A percentile compares a stretch with the other conserved stretches of the same genome.
phyloP scores from a whole-genome alignment of 176 grass and related monocot genomes.

The Musa beccarii region DNA sequence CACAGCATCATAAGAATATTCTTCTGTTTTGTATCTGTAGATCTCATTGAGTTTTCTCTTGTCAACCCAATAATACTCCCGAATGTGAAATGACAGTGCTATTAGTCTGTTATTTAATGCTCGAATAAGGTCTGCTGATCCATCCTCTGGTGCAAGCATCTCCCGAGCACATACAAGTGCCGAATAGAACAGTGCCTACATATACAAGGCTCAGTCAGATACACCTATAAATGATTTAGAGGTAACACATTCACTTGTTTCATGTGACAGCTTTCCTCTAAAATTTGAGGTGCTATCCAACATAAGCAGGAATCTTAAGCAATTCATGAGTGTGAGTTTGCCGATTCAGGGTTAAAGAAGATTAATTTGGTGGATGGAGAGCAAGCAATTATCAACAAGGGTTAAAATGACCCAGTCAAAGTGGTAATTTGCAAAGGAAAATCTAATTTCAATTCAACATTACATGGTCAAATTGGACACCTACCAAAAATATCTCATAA shows the following conservation, averaged over 20 bases:
- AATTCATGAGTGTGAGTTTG: too few relatives aligned
- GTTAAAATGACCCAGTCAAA: too few relatives aligned
- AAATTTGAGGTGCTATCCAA: too few relatives aligned
- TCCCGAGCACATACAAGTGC: slow-evolving; percentile 73
- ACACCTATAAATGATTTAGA: neutral
- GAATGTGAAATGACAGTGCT: slow-evolving; percentile 84
- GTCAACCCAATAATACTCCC: slow-evolving; percentile 84
- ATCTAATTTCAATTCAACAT: too few relatives aligned
- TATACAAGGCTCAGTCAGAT: slow-evolving; percentile 7
- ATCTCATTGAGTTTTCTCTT: slow-evolving; percentile 84
- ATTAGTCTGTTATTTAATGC: slow-evolving; percentile 82
- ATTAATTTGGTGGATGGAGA: too few relatives aligned
- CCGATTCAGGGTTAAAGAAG: too few relatives aligned
- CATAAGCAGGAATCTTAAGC: too few relatives aligned
- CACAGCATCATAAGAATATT: slow-evolving; percentile 83
- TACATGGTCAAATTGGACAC: too few relatives aligned
- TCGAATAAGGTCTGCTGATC: slow-evolving; percentile 77
- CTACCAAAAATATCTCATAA: too few relatives aligned
- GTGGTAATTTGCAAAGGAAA: too few relatives aligned
- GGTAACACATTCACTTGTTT: neutral
- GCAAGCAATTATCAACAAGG: too few relatives aligned
- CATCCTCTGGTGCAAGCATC: slow-evolving; percentile 78
- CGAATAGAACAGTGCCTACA: slow-evolving; percentile 90
- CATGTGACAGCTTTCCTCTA: too few relatives aligned
- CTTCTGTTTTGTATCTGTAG: slow-evolving; percentile 91